Evolutionary conservation across 495 filamentous ascomycete species (phyloP).

Genomic region (Xylaria bambusicola): DNA sequence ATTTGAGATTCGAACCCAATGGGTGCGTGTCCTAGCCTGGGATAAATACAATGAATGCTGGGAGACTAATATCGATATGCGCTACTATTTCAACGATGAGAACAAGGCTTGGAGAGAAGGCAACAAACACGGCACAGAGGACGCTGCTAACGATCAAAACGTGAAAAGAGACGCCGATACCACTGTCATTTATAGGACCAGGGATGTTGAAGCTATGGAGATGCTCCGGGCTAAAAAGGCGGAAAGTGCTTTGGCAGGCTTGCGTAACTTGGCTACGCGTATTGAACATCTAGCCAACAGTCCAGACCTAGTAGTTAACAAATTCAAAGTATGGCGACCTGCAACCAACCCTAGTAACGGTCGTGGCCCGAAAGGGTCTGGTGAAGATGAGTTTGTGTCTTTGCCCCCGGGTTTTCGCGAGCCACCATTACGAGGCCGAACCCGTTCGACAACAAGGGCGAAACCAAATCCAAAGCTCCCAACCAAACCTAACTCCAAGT

Average conservation of each 20-base stretch:
- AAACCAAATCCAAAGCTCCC: no score
- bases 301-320: neutral
- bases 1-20: slow-evolving; percentile 20
- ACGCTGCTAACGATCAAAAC: neutral
- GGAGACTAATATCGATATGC: slow-evolving; percentile 21
- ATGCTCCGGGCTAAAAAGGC: slow-evolving; percentile 1
- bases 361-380: neutral
- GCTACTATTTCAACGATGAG: slow-evolving; percentile 16
- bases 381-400: neutral
- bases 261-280: slow-evolving; percentile 16
- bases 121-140: neutral
- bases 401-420: slow-evolving; percentile 6
- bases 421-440: neutral
- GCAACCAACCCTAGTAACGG: neutral
- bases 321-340: neutral
- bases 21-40: slow-evolving; percentile 27
- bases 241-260: neutral
- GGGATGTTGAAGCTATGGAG: slow-evolving; percentile 10
- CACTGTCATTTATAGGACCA: neutral
- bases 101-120: slow-evolving; percentile 4
- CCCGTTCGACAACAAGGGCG: neutral
- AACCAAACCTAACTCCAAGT: neutral
- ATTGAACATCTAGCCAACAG: slow-evolving; percentile 7
- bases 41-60: slow-evolving; percentile 23
- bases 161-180: neutral